Conservation (phyloP, 129 eudicot genomes). For the Ambrosia trifida region DNA sequence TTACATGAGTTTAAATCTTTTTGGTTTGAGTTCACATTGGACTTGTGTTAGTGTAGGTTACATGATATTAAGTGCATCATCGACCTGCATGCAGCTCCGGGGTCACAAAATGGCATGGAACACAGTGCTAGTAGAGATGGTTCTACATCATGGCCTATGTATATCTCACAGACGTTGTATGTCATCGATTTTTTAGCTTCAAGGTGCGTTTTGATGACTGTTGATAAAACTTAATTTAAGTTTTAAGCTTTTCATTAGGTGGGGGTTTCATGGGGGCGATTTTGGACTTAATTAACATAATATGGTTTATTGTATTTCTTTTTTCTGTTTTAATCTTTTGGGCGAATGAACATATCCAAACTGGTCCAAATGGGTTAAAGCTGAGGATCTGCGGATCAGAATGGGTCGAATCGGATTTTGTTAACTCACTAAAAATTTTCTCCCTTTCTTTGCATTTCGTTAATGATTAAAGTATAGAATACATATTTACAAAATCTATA, state of each 20-base stretch:
- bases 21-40: not conserved
- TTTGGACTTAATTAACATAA: no score
- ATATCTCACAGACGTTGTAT: conserved; percentile 49
- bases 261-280: not conserved
- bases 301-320: no score
- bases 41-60: conserved; percentile 35
- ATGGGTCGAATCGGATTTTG: no score
- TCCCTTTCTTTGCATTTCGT: no score
- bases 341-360: no score
- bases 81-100: conserved; percentile 80
- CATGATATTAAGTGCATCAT: conserved; percentile 63
- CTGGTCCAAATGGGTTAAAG: no score
- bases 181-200: conserved; percentile 67
- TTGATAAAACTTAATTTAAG: not conserved
- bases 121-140: conserved; percentile 84
- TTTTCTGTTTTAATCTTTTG: no score
- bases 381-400: no score
- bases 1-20: not conserved
- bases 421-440: no score
- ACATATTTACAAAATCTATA: no score
- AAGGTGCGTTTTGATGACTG: conserved; percentile 37
- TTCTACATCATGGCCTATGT: conserved; percentile 58
- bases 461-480: no score
- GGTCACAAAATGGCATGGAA: conserved; percentile 83
- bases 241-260: not conserved